These are phyloP conservation scores for Fusarium tupiense DNA, from an alignment of 2,329 filamentous ascomycete genomes.

Conservation along the genomic window DNA sequence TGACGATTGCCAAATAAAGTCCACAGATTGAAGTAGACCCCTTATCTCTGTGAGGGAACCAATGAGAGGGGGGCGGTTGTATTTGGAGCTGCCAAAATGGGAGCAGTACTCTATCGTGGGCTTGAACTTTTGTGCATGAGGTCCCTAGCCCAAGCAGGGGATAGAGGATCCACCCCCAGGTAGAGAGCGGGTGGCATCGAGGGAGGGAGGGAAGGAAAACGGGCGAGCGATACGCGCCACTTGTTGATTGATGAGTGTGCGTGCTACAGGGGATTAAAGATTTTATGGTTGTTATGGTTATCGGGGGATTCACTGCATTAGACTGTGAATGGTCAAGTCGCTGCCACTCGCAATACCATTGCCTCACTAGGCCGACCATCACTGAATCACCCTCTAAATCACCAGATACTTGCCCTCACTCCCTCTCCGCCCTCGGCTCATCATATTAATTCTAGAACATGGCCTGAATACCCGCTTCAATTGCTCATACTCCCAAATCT, in stretches of 20 bases:
- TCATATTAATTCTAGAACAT: neutral
- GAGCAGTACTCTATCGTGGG: neutral
- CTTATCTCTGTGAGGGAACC: neutral
- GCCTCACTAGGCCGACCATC: neutral
- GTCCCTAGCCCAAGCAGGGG: neutral
- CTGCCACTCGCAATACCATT: neutral
- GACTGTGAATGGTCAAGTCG: neutral
- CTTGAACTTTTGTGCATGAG: conserved; percentile 21
- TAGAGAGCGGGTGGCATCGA: conserved; percentile 35
- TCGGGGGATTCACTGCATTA: conserved; percentile 6
- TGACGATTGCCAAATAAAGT: neutral
- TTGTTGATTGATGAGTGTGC: neutral
- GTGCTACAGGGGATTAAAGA: neutral
- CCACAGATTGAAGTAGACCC: neutral
- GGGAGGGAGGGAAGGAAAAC: neutral
- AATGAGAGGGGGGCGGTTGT: neutral
- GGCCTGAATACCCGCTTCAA: neutral
- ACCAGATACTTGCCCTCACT: neutral
- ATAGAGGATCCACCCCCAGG: conserved; percentile 28
- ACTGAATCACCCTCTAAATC: neutral
- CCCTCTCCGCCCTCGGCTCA: neutral
- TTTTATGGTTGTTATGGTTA: conserved; percentile 10
- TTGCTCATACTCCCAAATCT: neutral
- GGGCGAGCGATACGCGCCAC: conserved; percentile 17
- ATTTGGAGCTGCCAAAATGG: conserved; percentile 25